phyloP scores from a whole-genome alignment of 768 basidiomycete species.

The Kwoniella europaea region DNA sequence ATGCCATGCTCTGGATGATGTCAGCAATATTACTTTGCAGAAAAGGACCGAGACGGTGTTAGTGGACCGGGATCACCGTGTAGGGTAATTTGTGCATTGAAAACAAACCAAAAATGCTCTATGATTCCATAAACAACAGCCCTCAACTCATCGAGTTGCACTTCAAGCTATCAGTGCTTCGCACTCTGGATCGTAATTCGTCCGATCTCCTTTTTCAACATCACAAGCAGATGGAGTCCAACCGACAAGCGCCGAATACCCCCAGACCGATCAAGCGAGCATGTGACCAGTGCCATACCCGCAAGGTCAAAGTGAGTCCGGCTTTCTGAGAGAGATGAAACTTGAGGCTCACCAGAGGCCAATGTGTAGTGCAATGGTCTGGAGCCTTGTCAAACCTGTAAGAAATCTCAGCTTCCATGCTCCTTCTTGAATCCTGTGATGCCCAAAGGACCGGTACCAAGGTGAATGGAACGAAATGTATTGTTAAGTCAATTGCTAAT shows the following conservation, averaged over 20 bases:
- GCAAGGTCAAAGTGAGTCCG: slow-evolving; percentile 39
- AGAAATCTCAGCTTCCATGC: slow-evolving; percentile 15
- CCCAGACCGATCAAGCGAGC: slow-evolving; percentile 25
- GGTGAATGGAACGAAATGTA: slow-evolving; percentile 17
- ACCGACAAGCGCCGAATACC: neutral
- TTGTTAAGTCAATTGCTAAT: neutral
- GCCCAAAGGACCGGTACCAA: slow-evolving; percentile 37
- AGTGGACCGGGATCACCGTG: too few species aligned
- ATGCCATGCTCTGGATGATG: too few species aligned
- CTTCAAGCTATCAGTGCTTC: neutral
- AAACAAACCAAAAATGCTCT: too few species aligned
- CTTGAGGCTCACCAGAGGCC: neutral
- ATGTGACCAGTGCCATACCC: slow-evolving; percentile 44
- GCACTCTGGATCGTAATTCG: neutral
- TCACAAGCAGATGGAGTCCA: neutral
- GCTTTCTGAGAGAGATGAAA: neutral
- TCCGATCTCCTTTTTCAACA: neutral
- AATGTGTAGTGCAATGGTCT: slow-evolving; percentile 31
- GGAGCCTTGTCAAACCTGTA: slow-evolving; percentile 32
- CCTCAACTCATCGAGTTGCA: neutral
- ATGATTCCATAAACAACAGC: too few species aligned
- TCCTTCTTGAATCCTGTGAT: slow-evolving; percentile 38
- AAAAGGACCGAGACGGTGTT: too few species aligned
- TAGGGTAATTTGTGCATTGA: too few species aligned
- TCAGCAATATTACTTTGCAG: too few species aligned